A percentile compares a stretch with the other conserved stretches of the same genome.
Conservation (phyloP, 345 rosid species). For the Trapa bicornis region DNA sequence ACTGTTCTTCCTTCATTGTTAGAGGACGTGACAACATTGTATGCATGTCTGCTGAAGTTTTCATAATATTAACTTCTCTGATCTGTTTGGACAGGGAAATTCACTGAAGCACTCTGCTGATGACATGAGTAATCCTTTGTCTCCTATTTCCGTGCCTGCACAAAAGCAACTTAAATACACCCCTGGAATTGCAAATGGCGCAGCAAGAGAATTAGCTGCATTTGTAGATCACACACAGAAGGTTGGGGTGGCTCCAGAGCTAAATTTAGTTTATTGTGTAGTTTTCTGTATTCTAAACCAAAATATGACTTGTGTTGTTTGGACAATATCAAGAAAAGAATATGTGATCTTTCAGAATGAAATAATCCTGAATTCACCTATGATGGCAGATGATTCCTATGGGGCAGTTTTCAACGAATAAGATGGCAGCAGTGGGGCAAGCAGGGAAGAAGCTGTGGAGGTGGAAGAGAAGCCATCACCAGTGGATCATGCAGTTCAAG, state of each 20-base stretch:
- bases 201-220: constrained; percentile 44
- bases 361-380: not conserved
- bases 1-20: not conserved
- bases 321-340: not conserved
- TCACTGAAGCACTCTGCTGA: constrained; percentile 52
- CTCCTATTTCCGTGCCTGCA: constrained; percentile 71
- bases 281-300: constrained; percentile 2
- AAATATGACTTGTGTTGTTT: not conserved
- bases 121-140: constrained; percentile 43
- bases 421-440: constrained; percentile 49
- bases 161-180: constrained; percentile 88
- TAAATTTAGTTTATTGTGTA: not conserved
- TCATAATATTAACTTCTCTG: constrained; percentile 1
- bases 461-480: constrained; percentile 99
- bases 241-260: constrained; percentile 25
- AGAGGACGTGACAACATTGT: not conserved
- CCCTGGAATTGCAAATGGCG: constrained; percentile 73
- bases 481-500: constrained; percentile 92
- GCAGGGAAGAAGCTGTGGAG: constrained; percentile 95
- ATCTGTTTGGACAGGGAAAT: constrained; percentile 33
- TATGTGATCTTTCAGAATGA: too few relatives aligned
- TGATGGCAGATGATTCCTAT: constrained; percentile 70
- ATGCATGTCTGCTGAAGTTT: not conserved
- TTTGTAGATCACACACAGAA: constrained; percentile 56
- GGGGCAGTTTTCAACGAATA: constrained; percentile 66